Evolutionary conservation across 2,329 filamentous ascomycete species (phyloP).

Genomic region (Penicillium palitans): DNA sequence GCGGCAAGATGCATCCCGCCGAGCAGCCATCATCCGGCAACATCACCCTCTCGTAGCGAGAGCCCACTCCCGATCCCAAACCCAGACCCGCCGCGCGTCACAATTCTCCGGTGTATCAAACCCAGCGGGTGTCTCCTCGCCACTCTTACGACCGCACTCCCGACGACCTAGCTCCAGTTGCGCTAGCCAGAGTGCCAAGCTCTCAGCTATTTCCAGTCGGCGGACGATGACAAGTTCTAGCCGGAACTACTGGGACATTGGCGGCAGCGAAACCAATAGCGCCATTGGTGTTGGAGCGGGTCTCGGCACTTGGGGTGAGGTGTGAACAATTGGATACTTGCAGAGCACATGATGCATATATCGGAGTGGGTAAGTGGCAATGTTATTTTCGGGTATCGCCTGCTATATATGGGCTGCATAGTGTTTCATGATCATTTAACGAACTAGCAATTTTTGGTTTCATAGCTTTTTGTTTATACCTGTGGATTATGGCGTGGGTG

Average conservation of each 20-base stretch:
- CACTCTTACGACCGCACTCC: constrained; percentile 47
- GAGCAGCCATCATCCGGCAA: constrained; percentile 80
- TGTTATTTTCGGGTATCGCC: background rate
- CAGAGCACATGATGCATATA: background rate
- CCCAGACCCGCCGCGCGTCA: constrained; percentile 57
- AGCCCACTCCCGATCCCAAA: constrained; percentile 45
- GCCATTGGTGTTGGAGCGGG: constrained; percentile 68
- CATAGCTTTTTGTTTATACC: background rate
- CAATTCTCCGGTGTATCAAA: constrained; percentile 35
- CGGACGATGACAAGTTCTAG: constrained; percentile 62
- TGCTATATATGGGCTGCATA: background rate
- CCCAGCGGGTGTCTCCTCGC: constrained; percentile 32
- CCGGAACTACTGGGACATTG: constrained; percentile 90
- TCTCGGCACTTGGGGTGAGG: constrained; percentile 78
- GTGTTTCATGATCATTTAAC: background rate
- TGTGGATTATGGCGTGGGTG: background rate
- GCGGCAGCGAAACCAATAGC: constrained; percentile 74
- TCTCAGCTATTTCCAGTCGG: constrained; percentile 67
- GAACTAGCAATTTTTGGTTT: background rate
- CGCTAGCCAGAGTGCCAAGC: constrained; percentile 81
- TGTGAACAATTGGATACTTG: constrained; percentile 41
- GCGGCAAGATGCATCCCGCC: constrained; percentile 67
- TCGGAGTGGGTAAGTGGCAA: background rate
- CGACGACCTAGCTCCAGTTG: constrained; percentile 64
- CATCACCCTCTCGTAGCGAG: constrained; percentile 82